These are phyloP conservation scores for Dioscorea zingiberensis DNA, from an alignment of 106 monocot species.

Conservation along the genomic window DNA sequence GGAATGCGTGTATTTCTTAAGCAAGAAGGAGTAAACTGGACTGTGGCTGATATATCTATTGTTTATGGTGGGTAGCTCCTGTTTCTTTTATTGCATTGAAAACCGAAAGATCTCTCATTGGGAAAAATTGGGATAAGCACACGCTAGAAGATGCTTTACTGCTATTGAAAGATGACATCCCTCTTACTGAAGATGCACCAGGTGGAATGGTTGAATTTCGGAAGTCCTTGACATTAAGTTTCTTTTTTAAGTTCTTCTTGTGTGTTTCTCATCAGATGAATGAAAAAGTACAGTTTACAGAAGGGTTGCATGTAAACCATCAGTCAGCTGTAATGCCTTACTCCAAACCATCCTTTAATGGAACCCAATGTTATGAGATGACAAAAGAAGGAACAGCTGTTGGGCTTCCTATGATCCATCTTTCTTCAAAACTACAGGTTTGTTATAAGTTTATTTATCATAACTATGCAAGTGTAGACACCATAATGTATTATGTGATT, in stretches of 20 bases:
- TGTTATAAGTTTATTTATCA: no score
- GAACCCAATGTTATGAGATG: constrained; percentile 64
- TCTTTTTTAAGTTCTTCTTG: constrained; percentile 96
- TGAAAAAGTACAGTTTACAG: constrained; percentile 21
- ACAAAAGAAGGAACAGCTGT: constrained; percentile 63
- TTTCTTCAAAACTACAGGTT: constrained; percentile 85
- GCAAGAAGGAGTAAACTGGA: constrained; percentile 40
- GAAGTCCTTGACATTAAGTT: constrained; percentile 87
- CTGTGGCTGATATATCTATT: constrained; percentile 64
- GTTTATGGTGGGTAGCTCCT: constrained; percentile 94
- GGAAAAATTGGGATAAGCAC: constrained; percentile 64
- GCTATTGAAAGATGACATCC: constrained; percentile 64
- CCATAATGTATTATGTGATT: no score
- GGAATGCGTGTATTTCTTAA: constrained; percentile 76
- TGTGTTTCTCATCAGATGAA: constrained; percentile 73
- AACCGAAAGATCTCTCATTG: constrained; percentile 56
- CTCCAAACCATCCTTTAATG: constrained; percentile 40
- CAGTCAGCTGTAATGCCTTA: constrained; percentile 63
- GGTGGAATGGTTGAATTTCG: constrained; percentile 99
- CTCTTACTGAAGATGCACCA: constrained; percentile 74
- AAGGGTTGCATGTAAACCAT: constrained; percentile 26
- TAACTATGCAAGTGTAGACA: no score
- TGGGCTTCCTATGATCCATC: constrained; percentile 70
- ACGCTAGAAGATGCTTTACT: constrained; percentile 45
- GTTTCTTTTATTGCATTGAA: constrained; percentile 55